Percentiles rank a stretch among this genome's conserved stretches.
Evolutionary conservation across 768 basidiomycete species (phyloP).

Genomic region (Mycena floridula): DNA sequence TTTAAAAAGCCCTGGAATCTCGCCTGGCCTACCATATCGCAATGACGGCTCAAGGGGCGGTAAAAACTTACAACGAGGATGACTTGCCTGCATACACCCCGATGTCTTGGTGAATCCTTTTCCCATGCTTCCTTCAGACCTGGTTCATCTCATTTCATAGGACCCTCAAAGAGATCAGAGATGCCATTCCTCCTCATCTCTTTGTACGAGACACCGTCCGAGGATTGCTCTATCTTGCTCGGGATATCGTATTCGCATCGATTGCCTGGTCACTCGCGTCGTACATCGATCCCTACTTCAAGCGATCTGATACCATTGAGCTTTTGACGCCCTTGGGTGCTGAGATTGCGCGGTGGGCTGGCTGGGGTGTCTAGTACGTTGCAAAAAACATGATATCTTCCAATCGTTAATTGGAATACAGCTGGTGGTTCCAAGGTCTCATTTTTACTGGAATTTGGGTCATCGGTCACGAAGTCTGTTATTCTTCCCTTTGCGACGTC

Average conservation of each 20-base stretch:
- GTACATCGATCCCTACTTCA: conserved; percentile 38
- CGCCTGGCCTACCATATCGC: too few species aligned
- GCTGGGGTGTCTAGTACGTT: conserved; percentile 34
- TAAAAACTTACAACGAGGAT: conserved; percentile 24
- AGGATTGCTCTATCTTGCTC: conserved; percentile 35
- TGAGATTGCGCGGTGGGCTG: conserved; percentile 29
- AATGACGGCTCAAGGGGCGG: too few species aligned
- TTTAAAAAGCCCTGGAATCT: too few species aligned
- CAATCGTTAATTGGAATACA: too few species aligned
- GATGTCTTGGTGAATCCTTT: conserved; percentile 36
- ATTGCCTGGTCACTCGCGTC: conserved; percentile 36
- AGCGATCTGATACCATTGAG: conserved; percentile 10
- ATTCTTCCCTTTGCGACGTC: not conserved
- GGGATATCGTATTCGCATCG: conserved; percentile 41
- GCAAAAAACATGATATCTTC: not conserved
- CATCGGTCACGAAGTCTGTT: conserved; percentile 49
- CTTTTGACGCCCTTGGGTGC: conserved; percentile 9
- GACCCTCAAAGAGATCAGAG: conserved; percentile 44
- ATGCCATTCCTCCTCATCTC: conserved; percentile 38
- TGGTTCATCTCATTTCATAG: conserved; percentile 18
- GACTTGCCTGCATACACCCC: conserved; percentile 36
- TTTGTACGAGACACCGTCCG: conserved; percentile 36
- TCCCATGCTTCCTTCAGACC: not conserved
- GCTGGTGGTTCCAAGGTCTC: conserved; percentile 57
- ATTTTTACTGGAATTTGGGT: conserved; percentile 55